Conservation (phyloP, 768 basidiomycete genomes). For the Psilocybe sp. region DNA sequence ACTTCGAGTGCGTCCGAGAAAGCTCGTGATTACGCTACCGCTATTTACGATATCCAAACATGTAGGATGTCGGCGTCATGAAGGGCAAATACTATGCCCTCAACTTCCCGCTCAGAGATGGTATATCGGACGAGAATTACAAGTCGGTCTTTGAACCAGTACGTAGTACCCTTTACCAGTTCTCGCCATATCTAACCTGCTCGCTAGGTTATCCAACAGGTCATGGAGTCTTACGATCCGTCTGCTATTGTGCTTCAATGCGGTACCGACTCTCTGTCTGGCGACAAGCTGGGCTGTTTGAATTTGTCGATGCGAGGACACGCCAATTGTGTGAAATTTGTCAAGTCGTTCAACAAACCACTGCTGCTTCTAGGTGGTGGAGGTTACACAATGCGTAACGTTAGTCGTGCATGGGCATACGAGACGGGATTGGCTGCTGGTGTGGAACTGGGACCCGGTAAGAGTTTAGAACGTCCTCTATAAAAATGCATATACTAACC, state of each 20-base stretch:
- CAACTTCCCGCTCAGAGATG: conserved; percentile 94
- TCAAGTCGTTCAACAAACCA: conserved; percentile 94
- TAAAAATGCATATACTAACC: background rate
- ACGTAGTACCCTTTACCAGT: conserved; percentile 22
- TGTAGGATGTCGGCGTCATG: conserved; percentile 85
- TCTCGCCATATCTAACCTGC: background rate
- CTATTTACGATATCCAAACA: conserved; percentile 21
- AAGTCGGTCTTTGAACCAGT: conserved; percentile 95
- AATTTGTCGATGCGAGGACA: conserved; percentile 98
- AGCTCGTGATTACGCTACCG: background rate
- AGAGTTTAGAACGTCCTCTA: conserved; percentile 7
- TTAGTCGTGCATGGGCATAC: conserved; percentile 95
- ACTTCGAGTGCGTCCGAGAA: conserved; percentile 53
- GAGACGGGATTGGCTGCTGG: conserved; percentile 99
- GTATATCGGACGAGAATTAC: conserved; percentile 93
- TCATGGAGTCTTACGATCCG: conserved; percentile 93
- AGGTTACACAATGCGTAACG: conserved; percentile 98
- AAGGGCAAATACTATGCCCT: conserved; percentile 94
- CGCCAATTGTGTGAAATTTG: conserved; percentile 95
- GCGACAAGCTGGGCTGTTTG: conserved; percentile 93
- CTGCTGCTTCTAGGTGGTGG: conserved; percentile 94
- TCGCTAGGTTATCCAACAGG: conserved; percentile 80
- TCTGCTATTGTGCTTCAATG: conserved; percentile 96
- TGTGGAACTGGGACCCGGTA: conserved; percentile 85
- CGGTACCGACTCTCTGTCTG: conserved; percentile 94